Percentiles rank a stretch among this genome's conserved stretches.
These are phyloP conservation scores for Bretschneidera sinensis DNA, from an alignment of 345 rosid species.

Conservation along the genomic window DNA sequence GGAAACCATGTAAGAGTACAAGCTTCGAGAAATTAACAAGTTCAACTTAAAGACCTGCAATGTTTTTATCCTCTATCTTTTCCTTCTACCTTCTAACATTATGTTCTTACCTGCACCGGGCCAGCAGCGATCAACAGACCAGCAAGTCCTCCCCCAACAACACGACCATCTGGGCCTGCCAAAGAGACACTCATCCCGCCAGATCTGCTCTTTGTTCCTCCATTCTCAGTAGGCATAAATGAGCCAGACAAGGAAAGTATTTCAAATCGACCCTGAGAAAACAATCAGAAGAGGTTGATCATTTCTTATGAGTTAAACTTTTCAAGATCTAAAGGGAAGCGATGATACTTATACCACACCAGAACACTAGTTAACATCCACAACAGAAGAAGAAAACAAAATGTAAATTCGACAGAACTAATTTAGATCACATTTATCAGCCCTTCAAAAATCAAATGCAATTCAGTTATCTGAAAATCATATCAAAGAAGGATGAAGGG, in stretches of 20 bases:
- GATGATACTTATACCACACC: no score
- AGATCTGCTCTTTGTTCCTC: conserved; percentile 79
- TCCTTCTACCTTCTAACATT: neutral
- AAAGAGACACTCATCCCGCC: conserved; percentile 97
- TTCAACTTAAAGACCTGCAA: neutral
- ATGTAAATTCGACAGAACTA: no score
- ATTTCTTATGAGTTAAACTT: neutral
- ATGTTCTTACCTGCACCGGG: conserved; percentile 69
- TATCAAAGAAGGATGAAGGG: conserved; percentile 4
- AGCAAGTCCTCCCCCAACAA: conserved; percentile 90
- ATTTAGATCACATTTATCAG: neutral
- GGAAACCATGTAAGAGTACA: neutral
- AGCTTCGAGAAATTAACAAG: neutral
- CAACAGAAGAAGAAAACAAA: neutral
- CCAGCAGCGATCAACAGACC: conserved; percentile 89
- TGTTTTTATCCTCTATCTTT: no score
- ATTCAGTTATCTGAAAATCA: neutral
- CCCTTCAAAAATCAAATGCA: neutral
- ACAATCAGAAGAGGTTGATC: neutral
- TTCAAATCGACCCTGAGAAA: conserved; percentile 83
- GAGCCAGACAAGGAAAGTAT: conserved; percentile 95
- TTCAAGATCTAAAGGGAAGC: no score
- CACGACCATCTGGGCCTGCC: conserved; percentile 90
- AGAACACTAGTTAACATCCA: neutral
- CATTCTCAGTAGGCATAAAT: conserved; percentile 57